Evolutionary conservation across 176 grass and related monocot species (phyloP), one percentile per base, ranked within the genome.

Genomic region (Dendrocalamus sinicus): DNA sequence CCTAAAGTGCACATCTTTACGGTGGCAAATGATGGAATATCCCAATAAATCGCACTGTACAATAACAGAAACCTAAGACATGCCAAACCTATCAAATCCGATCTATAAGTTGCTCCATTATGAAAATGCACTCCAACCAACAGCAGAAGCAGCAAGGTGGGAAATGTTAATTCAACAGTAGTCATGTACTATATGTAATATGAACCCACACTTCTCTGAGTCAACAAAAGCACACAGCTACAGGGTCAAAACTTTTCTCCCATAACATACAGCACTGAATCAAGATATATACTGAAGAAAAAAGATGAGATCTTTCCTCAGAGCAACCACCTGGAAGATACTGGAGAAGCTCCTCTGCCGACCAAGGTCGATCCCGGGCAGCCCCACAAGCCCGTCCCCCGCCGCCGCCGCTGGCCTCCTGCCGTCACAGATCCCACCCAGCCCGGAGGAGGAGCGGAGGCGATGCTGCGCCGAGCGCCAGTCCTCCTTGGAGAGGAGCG

Each of bases 301-400:
- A 61, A 77, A 77, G 19, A 80, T 80, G 76, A 63, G 61, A 86
- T 80, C 61, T 84, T 75, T 80, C 61, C 20, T 14, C 7, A 17
- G 63, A 77, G 80, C 11, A 78, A 75, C 82, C 20, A 97, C 95
- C 92, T 97, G 95, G 81, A 97, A 94, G 77, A 92, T 87, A 8
- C 55, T 70, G 43, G 66, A 63, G 61, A 92, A 91, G 84, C 64
- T 72, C 43, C 91, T 92, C 50, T 94, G 92, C 0, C 64, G 89
- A 24, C 86, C 84, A 24, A 81, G 77, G 69, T 92, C 88, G 71
- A 86, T 71, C 52, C 86, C 90, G 43, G 89, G 88, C 35, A 94
- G 17, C 2, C 90, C 84, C 11, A 88, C 60, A 8, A 84, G 76
- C 48, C 88, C 86, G 4, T 92, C 69, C 4, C 79, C 90, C 16